A percentile compares a stretch with the other conserved stretches of the same genome.
phyloP scores from a whole-genome alignment of 176 grass and related monocot species.

The Tillandsia leiboldiana region DNA sequence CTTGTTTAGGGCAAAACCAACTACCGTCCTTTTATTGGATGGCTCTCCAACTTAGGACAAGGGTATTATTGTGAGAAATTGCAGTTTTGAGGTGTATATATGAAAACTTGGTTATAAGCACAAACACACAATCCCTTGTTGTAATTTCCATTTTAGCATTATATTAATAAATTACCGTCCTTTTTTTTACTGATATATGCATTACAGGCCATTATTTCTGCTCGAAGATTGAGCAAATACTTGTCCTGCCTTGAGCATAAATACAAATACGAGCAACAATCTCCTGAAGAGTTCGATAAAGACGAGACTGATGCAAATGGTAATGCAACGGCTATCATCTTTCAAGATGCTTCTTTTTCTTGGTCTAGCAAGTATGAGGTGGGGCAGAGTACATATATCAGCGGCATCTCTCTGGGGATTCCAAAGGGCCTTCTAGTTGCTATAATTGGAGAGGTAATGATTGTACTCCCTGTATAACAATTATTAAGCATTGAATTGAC shows the following conservation, averaged over 20 bases:
- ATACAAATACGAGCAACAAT: slow-evolving; percentile 12
- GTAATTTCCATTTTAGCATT: no score
- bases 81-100: no score
- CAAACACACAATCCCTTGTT: no score
- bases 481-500: background rate
- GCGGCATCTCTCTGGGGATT: slow-evolving; percentile 49
- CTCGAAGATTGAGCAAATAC: slow-evolving; percentile 60
- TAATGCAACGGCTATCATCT: slow-evolving; percentile 23
- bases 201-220: slow-evolving; percentile 82
- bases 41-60: no score
- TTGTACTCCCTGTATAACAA: slow-evolving; percentile 2
- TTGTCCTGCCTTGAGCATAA: slow-evolving; percentile 65
- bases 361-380: slow-evolving; percentile 52
- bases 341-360: slow-evolving; percentile 45
- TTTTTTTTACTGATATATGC: background rate
- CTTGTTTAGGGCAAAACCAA: background rate
- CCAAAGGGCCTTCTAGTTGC: slow-evolving; percentile 63
- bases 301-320: slow-evolving; percentile 21
- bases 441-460: slow-evolving; percentile 72
- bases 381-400: slow-evolving; percentile 38
- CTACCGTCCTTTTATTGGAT: no score
- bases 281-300: slow-evolving; percentile 21
- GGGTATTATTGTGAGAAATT: no score
- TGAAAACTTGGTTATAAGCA: no score
- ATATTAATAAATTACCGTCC: no score